These are phyloP conservation scores for Hypoxylon cercidicola DNA, from an alignment of 495 filamentous ascomycete genomes.

Conservation along the genomic window DNA sequence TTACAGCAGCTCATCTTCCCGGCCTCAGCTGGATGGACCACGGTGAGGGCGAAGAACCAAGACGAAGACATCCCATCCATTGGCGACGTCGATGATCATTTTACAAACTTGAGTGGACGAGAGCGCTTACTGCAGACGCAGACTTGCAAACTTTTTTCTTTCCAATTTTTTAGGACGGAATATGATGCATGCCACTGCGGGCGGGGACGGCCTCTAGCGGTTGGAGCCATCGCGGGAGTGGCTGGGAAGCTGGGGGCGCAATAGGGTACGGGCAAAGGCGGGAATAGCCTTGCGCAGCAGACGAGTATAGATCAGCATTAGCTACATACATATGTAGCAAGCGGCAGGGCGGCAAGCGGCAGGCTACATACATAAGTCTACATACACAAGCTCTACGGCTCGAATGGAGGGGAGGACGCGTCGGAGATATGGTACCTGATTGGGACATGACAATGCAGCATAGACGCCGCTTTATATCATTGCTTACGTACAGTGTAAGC, in stretches of 20 bases:
- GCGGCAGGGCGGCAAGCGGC: neutral
- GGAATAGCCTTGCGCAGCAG: slow-evolving; percentile 25
- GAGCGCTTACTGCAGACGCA: slow-evolving; percentile 4
- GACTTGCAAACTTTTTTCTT: no score
- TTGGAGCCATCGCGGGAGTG: slow-evolving; percentile 34
- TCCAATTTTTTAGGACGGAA: no score
- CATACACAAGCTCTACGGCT: neutral
- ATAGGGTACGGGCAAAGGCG: slow-evolving; percentile 21
- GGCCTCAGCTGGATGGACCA: slow-evolving; percentile 4
- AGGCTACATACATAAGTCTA: neutral
- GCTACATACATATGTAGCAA: no score
- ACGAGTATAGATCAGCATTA: neutral
- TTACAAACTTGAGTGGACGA: slow-evolving; percentile 2
- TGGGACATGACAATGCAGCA: slow-evolving; percentile 11
- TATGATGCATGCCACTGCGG: slow-evolving; percentile 26
- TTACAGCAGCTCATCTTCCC: slow-evolving; percentile 15
- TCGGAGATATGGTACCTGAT: slow-evolving; percentile 36
- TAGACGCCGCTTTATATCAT: no score
- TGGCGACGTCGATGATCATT: slow-evolving; percentile 3
- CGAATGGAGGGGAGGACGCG: slow-evolving; percentile 16
- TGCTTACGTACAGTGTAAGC: no score
- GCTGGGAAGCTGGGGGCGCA: slow-evolving; percentile 26
- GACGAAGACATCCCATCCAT: slow-evolving; percentile 7
- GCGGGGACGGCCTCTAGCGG: slow-evolving; percentile 38
- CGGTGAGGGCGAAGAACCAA: neutral